Evolutionary conservation across 2,329 filamentous ascomycete genomes (phyloP).

Genomic region (Ilyonectria robusta): DNA sequence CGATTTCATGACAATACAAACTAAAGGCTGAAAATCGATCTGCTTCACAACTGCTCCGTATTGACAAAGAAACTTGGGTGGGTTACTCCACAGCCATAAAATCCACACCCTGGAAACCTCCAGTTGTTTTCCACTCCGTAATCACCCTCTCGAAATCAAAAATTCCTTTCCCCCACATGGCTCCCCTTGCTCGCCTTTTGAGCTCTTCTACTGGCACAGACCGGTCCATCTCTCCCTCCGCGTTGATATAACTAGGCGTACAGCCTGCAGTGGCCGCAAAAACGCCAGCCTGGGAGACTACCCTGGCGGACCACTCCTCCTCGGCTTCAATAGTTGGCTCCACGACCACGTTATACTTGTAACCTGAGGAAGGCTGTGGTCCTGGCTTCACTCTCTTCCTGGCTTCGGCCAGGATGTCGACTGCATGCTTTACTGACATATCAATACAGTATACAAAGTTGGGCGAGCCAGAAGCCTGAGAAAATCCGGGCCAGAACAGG

Average conservation of each 20-base stretch:
- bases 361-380: slow-evolving; percentile 18
- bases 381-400: too few relatives aligned
- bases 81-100: too few relatives aligned
- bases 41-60: too few relatives aligned
- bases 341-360: slow-evolving; percentile 45
- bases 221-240: slow-evolving; percentile 53
- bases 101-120: too few relatives aligned
- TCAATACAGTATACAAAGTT: slow-evolving; percentile 58
- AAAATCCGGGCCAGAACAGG: slow-evolving; percentile 61
- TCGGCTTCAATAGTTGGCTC: slow-evolving; percentile 63
- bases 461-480: slow-evolving; percentile 56
- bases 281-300: slow-evolving; percentile 57
- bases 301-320: slow-evolving; percentile 60
- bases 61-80: too few relatives aligned
- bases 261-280: slow-evolving; percentile 61
- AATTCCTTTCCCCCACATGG: too few relatives aligned
- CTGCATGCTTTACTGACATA: slow-evolving; percentile 57
- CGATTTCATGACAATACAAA: too few relatives aligned
- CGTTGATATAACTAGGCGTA: slow-evolving; percentile 69
- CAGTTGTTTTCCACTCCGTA: too few relatives aligned
- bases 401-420: slow-evolving; percentile 53
- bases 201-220: too few relatives aligned
- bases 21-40: too few relatives aligned
- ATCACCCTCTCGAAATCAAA: too few relatives aligned
- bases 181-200: too few relatives aligned